Conservation (phyloP, 148 eudicot species). For the Vaccinium macrocarpon region DNA sequence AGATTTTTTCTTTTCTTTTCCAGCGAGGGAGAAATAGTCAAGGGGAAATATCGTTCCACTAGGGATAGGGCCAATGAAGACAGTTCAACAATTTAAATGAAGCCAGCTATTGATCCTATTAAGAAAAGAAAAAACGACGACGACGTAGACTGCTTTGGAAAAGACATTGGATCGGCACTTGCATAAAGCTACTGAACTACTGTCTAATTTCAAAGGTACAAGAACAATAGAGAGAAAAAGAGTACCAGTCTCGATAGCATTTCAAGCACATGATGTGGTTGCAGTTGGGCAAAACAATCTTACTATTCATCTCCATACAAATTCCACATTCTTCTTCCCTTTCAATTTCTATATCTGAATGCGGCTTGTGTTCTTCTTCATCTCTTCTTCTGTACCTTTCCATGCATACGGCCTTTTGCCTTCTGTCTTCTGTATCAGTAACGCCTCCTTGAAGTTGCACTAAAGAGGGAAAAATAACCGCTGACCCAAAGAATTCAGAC, state of each 20-base stretch:
- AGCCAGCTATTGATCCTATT: neutral
- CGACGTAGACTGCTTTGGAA: neutral
- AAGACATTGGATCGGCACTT: neutral
- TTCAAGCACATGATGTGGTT: conserved; percentile 88
- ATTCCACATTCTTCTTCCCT: conserved; percentile 97
- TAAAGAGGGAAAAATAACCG: conserved; percentile 87
- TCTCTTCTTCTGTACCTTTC: conserved; percentile 87
- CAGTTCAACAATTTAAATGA: neutral
- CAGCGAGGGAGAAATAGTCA: neutral
- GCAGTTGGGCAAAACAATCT: conserved; percentile 85
- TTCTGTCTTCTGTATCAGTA: conserved; percentile 77
- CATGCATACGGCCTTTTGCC: conserved; percentile 73
- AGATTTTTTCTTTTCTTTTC: neutral
- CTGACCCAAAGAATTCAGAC: conserved; percentile 37
- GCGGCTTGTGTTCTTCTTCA: conserved; percentile 52
- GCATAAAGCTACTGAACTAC: neutral
- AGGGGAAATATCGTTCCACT: neutral
- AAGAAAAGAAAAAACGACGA: neutral
- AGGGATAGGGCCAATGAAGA: neutral
- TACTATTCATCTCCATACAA: conserved; percentile 86
- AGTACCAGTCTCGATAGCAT: conserved; percentile 91
- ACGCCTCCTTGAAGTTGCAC: conserved; percentile 91
- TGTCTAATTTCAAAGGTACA: conserved; percentile 5
- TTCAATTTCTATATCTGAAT: conserved; percentile 66
- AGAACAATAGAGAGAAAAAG: conserved; percentile 6